Percentiles rank a stretch among this genome's conserved stretches.
Evolutionary conservation across 192 early-diverging fungal species (phyloP).

Genomic region (Linnemannia zychae): DNA sequence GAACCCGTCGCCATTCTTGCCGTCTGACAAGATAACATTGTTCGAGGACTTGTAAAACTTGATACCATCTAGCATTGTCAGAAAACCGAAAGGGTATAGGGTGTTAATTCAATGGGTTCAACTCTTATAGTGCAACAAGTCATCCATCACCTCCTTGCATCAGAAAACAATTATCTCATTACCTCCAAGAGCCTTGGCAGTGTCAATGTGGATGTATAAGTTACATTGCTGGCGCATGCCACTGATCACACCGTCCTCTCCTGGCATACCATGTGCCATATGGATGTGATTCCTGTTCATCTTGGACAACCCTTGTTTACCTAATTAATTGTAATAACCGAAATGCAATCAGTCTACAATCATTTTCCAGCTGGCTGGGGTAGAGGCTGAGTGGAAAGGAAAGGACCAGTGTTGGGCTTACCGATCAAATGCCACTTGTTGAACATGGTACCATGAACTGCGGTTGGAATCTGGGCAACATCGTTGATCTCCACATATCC

Average conservation of each 20-base stretch:
- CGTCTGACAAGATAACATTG: conserved; percentile 84
- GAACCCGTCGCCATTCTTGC: conserved; percentile 75
- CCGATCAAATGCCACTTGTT: conserved; percentile 68
- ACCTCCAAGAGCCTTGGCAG: conserved; percentile 75
- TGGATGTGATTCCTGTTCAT: conserved; percentile 96
- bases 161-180: neutral
- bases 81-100: neutral
- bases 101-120: neutral
- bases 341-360: neutral
- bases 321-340: conserved; percentile 32
- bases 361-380: neutral
- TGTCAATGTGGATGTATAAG: conserved; percentile 88
- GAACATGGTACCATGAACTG: conserved; percentile 80
- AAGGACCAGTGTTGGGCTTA: conserved; percentile 23
- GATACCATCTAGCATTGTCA: conserved; percentile 72
- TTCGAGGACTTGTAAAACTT: conserved; percentile 84
- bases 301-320: conserved; percentile 70
- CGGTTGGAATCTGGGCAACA: conserved; percentile 60
- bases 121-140: neutral
- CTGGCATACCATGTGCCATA: conserved; percentile 79
- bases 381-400: neutral
- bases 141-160: neutral
- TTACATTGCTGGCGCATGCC: conserved; percentile 80
- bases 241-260: conserved; percentile 78
- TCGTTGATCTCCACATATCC: conserved; percentile 62